Evolutionary conservation across 2,329 filamentous ascomycete genomes (phyloP), one percentile per base, ranked within the genome.

Genomic region (Fusarium avenaceum): DNA sequence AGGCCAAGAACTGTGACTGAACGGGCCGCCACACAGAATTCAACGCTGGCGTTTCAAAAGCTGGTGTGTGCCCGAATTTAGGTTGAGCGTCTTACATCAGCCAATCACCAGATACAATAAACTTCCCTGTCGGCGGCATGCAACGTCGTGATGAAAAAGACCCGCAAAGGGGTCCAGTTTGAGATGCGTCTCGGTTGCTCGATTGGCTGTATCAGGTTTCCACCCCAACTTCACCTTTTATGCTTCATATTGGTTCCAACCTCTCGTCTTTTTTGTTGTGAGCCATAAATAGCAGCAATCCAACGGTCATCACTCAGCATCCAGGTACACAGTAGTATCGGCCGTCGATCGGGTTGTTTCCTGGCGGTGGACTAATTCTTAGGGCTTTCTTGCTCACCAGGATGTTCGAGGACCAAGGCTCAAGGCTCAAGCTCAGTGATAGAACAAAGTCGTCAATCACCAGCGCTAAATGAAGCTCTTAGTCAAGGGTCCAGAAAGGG

Each of bases 71-170:
- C 28, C 28, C 28, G 28, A 30, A 30, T 30, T 30, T 30, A 30
- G 28, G 28, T 30, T 30, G 28, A 30, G 10, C 61, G 73, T 71
- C 48, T 70, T 67, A 62, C 65, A 57, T 62, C 47, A 54, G 33
- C 79, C 78, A 80, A 80, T 80, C 73, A 78, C 32, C 35, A 46
- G n/a, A 50, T 65, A 54, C 71, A 73, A 74, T 19, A 72, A 73
- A 63, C 74, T 72, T 69, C 68, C 70, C 65, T 69, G 62, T 71
- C 64, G 65, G 74, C 74, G 73, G 73, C 69, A 70, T 55, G 58
- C 69, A 71, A 63, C 39, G 50, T 45, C 62, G 52, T 53, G 32
- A n/a, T 22, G 30, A 38, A n/a, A n/a, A 49, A 44, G 60, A 30
- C 50, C 52, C 49, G 49, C 56, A 58, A 58, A 58, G 67, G 53